Evolutionary conservation across 371 early-diverging fungal genomes (phyloP), one percentile per base, ranked within the genome.

Genomic region (Polyrhizophydium stewartii): DNA sequence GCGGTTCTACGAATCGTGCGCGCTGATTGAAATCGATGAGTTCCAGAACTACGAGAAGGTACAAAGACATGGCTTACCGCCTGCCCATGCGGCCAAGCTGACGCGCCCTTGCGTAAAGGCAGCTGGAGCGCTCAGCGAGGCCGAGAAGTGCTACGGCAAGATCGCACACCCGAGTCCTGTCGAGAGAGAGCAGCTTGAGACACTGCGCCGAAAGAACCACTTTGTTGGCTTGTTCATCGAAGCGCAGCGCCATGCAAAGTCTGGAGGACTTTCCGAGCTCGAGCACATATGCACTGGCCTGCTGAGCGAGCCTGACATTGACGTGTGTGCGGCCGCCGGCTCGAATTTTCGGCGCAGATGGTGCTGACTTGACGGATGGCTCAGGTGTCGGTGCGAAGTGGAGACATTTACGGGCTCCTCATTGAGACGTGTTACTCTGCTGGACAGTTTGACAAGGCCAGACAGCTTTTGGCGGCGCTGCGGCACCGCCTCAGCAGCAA

Each of bases 1-100:
- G 1, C 49, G 67, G 0, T 83, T 83, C 55, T 83, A 78, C 60
- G 75, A 78, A 30, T 52, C 80, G 13, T 83, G 81, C 52, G 75
- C 72, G 21, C 75, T 72, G 35, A 66, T 79, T 24, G 83, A 83
- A 61, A 72, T 83, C 28, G 82, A 83, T 41, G 82, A 81, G 65
- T 83, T 75, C 49, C 79, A 79, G 58, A 80, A 77, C 61, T 83
- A 83, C 63, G 78, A 79, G 35, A 80, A 81, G 70, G 81, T 69
- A 21, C 19, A 55, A 9, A 33, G 5, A 22, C 38, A 45, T 55
- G 46, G 22, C 22, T 45, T 31, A 27, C 28, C 19, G 2, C 13
- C 33, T 7, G 27, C 6, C 2, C 5, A 43, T 43, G 19, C 21
- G 2, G 21, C 6, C 43, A 13, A n/a, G 13, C 21, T n/a, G 2